Percentiles rank a stretch among this genome's conserved stretches.
phyloP scores from a whole-genome alignment of 2,329 filamentous ascomycete species.

The Trichoderma gracile region DNA sequence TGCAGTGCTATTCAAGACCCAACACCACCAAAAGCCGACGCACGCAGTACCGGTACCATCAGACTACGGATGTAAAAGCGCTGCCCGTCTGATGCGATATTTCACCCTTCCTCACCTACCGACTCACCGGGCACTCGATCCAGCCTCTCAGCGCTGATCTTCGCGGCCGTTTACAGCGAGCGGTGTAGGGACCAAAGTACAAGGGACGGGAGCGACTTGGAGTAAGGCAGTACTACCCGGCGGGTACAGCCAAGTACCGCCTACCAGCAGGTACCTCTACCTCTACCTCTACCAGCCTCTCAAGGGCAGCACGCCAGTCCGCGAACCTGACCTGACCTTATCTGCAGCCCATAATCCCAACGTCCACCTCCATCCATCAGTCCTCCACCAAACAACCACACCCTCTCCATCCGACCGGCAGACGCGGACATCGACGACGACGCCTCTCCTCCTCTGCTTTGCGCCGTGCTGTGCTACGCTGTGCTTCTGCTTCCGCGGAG shows the following conservation, averaged over 20 bases:
- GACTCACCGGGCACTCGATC: background rate
- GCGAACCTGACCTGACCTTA: slow-evolving; percentile 21
- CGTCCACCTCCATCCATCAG: background rate
- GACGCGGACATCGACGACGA: slow-evolving; percentile 2
- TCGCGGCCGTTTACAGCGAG: background rate
- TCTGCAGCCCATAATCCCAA: slow-evolving; percentile 19
- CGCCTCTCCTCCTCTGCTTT: background rate
- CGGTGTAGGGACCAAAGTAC: slow-evolving; percentile 3
- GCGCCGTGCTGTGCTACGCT: background rate
- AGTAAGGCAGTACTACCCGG: background rate
- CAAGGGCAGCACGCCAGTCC: background rate
- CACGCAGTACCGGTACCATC: background rate
- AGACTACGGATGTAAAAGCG: background rate
- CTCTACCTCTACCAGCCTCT: no score
- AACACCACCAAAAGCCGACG: background rate
- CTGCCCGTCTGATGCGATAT: background rate
- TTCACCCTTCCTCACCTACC: background rate
- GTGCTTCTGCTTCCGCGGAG: background rate
- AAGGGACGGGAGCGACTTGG: background rate
- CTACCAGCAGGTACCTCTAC: no score
- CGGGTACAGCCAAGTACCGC: background rate
- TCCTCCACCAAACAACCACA: no score
- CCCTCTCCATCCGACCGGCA: background rate
- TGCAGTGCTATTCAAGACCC: no score
- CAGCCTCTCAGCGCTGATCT: background rate